Base-by-base conservation (phyloP, 805 yeast species). In the Lipomyces mesembrius region DNA sequence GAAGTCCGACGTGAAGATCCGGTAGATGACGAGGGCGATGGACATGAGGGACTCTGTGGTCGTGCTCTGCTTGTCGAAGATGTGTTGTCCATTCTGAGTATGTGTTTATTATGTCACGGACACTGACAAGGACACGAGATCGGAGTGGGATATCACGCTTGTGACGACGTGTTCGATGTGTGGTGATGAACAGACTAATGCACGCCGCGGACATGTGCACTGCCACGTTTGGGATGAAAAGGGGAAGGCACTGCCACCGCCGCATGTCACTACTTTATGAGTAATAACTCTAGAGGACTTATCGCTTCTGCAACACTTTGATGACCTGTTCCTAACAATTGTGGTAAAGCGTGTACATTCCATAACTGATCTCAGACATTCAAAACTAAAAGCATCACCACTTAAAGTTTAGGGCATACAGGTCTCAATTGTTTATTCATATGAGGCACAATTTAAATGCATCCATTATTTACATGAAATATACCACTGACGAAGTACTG, bases 1-100 rank as follows among this genome's bases (percentile, higher is more conserved):
- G 69, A 66, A 39, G 69, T 52, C 12, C 69, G 63, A 1, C 69
- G 60, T 37, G 69, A 66, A 8, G 67, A 63, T 9, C 64, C 27
- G 46, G 69, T 43, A 27, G 69, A 64, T 6, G 68, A 65, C 35
- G 62, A 46, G 12, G 58, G 49, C 59, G 65, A 61, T 43, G 54
- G 46, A n/a, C 65, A 56, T 27, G 53, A n/a, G 35, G 66, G 62
- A 20, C 46, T 20, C 22, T 34, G 62, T 20, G 62, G 43, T 12
- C 7, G 56, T n/a, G 20, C 8, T n/a, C 8, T n/a, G 22, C 49
- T 43, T 17, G 22, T 43, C 22, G 49, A n/a, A 43, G 49, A 43
- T 43, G 49, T 43, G 49, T n/a, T 43, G 49, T 17, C 8, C 49
- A 43, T 43, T n/a, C 22, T 43, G 49, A 43, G 22, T 17, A 17